These are phyloP conservation scores for Tetradesmus obliquus DNA, from an alignment of 139 green algal genomes.

Conservation along the genomic window DNA sequence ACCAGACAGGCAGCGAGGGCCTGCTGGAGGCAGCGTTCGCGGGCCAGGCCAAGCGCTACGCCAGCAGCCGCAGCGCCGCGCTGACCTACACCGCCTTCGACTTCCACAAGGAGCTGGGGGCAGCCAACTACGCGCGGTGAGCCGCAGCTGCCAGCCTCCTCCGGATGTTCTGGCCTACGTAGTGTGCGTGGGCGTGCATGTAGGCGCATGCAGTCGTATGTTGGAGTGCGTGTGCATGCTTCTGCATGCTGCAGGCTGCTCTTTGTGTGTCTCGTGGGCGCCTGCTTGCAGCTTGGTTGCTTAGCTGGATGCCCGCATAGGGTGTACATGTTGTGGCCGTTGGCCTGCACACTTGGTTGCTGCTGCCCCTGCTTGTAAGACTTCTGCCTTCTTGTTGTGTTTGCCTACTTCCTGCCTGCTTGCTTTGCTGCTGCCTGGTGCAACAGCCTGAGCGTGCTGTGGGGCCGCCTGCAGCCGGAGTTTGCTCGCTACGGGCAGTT, in stretches of 20 bases:
- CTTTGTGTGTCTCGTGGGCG: no score
- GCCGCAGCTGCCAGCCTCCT: no score
- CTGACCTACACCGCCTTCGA: constrained; percentile 84
- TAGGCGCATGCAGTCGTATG: not conserved
- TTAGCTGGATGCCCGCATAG: no score
- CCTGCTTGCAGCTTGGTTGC: no score
- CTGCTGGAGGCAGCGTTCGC: constrained; percentile 74
- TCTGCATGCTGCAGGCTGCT: no score
- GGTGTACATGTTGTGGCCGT: no score
- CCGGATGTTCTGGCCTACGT: no score
- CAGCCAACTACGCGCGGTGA: constrained; percentile 68
- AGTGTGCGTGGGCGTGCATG: not conserved
- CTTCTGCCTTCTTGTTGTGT: no score
- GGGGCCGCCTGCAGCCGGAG: constrained; percentile 60
- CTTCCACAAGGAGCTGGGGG: constrained; percentile 91
- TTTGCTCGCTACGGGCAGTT: constrained; percentile 33
- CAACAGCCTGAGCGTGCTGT: constrained; percentile 71
- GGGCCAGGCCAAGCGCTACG: constrained; percentile 43
- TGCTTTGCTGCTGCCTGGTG: not conserved
- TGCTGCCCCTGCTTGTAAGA: no score
- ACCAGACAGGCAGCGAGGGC: constrained; percentile 86
- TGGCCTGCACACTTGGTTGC: no score
- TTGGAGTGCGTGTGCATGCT: no score
- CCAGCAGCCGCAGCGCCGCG: constrained; percentile 24
- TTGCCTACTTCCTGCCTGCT: no score